These are phyloP conservation scores for Castanopsis chinensis DNA, from an alignment of 306 rosid species.

Conservation along the genomic window DNA sequence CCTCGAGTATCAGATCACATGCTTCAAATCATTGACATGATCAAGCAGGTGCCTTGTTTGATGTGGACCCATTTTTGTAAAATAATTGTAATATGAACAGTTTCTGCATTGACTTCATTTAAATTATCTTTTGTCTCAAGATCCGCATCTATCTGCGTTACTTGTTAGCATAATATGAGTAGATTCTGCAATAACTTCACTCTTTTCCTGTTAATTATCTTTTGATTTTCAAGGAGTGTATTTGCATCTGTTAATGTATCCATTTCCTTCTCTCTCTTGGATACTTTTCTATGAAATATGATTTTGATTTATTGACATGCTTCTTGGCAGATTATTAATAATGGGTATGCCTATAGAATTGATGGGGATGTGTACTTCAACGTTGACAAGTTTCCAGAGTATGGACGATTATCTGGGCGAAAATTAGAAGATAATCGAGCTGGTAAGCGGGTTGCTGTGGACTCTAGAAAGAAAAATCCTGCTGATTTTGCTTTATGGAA, in stretches of 20 bases:
- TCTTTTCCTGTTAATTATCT: neutral
- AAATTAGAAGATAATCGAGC: conserved; percentile 93
- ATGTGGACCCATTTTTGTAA: neutral
- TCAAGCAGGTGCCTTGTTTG: conserved; percentile 61
- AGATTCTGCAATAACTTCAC: neutral
- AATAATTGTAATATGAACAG: neutral
- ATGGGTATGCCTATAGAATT: conserved; percentile 77
- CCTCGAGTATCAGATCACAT: conserved; percentile 95
- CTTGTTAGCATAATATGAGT: neutral
- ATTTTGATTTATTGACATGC: conserved; percentile 29
- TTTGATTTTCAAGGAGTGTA: conserved; percentile 16
- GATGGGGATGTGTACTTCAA: conserved; percentile 90
- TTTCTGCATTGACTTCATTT: neutral
- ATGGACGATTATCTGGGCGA: conserved; percentile 80
- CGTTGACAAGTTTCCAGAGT: conserved; percentile 77
- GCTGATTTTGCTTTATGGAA: conserved; percentile 99
- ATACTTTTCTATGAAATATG: neutral
- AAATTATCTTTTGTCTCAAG: conserved; percentile 1
- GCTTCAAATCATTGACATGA: conserved; percentile 83
- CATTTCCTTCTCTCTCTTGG: neutral
- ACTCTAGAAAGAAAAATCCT: conserved; percentile 85
- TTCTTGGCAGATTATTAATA: conserved; percentile 75
- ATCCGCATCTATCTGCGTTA: neutral
- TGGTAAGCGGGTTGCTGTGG: conserved; percentile 94
- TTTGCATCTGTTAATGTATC: conserved; percentile 1